phyloP scores from a whole-genome alignment of 2,329 filamentous ascomycete genomes.

The Trichoderma sp. region DNA sequence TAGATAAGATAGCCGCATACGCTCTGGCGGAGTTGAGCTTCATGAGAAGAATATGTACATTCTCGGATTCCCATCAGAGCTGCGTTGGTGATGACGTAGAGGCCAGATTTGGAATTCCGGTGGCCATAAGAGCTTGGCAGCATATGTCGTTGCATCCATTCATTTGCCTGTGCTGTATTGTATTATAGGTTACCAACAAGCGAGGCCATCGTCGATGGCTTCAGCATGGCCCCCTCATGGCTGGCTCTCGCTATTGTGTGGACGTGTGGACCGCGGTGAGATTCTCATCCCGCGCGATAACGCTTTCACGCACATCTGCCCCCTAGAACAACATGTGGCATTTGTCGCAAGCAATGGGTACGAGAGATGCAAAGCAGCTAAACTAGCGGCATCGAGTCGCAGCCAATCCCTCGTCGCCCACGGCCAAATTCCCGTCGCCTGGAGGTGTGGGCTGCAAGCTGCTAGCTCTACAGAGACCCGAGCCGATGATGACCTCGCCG shows the following conservation, averaged over 20 bases:
- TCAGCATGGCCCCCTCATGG: neutral
- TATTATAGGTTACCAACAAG: neutral
- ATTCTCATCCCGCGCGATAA: conserved; percentile 3
- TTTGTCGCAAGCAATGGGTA: neutral
- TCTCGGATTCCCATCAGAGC: neutral
- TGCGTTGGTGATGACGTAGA: neutral
- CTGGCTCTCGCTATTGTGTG: neutral
- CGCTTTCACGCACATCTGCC: conserved; percentile 5
- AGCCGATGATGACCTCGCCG: neutral
- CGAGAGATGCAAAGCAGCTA: conserved; percentile 12
- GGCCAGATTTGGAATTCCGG: neutral
- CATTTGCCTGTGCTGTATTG: neutral
- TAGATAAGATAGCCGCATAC: neutral
- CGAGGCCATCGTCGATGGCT: neutral
- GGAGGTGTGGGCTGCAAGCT: neutral
- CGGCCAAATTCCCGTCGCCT: neutral
- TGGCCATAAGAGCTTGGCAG: neutral
- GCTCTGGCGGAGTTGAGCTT: neutral
- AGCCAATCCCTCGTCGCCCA: neutral
- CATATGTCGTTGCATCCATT: neutral
- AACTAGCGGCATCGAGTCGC: neutral
- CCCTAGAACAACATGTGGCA: conserved; percentile 5
- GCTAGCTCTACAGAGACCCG: neutral
- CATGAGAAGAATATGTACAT: neutral
- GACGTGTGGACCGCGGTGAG: neutral